These are phyloP conservation scores for Ogataea nakhonphanomensis DNA, from an alignment of 805 yeast species.

Conservation along the genomic window DNA sequence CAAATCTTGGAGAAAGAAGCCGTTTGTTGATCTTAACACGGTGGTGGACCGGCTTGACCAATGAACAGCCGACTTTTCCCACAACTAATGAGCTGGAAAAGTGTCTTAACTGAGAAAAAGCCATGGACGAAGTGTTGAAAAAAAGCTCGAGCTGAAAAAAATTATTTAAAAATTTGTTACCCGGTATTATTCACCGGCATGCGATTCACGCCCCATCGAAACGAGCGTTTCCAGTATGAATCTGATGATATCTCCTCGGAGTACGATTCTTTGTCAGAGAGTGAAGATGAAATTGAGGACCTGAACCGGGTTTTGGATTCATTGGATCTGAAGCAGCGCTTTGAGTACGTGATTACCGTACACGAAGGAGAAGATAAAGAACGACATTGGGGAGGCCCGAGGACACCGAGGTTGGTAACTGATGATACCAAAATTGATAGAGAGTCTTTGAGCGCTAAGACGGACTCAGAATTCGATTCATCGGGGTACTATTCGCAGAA, in stretches of 20 bases:
- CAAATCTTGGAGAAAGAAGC: constrained; percentile 69
- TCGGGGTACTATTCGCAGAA: constrained; percentile 1
- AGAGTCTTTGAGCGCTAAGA: background rate
- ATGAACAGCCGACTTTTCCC: constrained; percentile 57
- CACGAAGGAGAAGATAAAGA: constrained; percentile 1
- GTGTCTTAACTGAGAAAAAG: constrained; percentile 7
- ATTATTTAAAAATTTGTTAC: constrained; percentile 2
- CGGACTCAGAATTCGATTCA: background rate
- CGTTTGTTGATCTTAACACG: constrained; percentile 71
- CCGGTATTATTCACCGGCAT: constrained; percentile 12
- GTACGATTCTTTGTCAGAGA: constrained; percentile 27
- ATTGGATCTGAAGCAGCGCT: constrained; percentile 4
- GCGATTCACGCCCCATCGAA: constrained; percentile 31
- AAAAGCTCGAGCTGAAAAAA: constrained; percentile 4
- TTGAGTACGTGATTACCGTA: constrained; percentile 7
- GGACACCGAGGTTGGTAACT: background rate
- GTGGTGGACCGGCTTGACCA: constrained; percentile 92
- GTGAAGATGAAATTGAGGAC: constrained; percentile 12
- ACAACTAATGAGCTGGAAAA: constrained; percentile 34
- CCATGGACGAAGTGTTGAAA: constrained; percentile 2
- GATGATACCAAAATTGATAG: background rate
- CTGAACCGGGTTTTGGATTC: constrained; percentile 2
- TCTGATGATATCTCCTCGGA: constrained; percentile 26
- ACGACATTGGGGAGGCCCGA: background rate
- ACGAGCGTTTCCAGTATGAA: constrained; percentile 18